Evolutionary conservation across 768 basidiomycete species (phyloP), one percentile per base, ranked within the genome.

Genomic region (Russula abietina): DNA sequence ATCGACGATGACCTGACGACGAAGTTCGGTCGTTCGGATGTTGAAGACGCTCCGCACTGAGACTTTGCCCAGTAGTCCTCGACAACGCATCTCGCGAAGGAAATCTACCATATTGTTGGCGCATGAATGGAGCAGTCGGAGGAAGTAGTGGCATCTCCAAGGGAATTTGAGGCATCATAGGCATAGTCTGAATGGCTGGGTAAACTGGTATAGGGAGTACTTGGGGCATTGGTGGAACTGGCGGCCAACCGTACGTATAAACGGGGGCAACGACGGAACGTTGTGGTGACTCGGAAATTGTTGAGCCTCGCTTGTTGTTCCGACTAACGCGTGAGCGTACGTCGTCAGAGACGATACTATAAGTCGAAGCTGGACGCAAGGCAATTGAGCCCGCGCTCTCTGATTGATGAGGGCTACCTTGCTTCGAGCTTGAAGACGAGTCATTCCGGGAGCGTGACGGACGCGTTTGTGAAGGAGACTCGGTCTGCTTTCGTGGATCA

Each of bases 111-210:
- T 67, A 61, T 16, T 61, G 64, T 17, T 68, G 66, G 19, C 59
- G 55, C 68, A 69, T 69, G 51, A 69, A 69, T 12, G 68, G 67
- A 16, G 68, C 65, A 0, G 67, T 28, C 10, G 68, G 68, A 28
- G 68, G 68, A 26, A 68, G 65, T 24, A 69, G 68, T 49, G 68
- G 68, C 59, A 64, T 64, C 39, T 69, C 64, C 68, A 63, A 56
- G 46, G 55, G 50, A 49, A 46, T 63, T 28, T 63, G 67, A 28
- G 67, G 67, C 48, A 67, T 57, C 1, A 67, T 38, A 4, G 67
- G 65, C 46, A 68, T 64, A 28, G 57, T 39, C 17, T 53, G 67
- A 51, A 68, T 30, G 41, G 54, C 17, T 26, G 65, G 24, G 48
- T 55, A 66, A 33, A 55, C 32, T 26, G 65, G 66, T 26, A 68